Base-by-base conservation (phyloP, 306 rosid species). In the Inga laurina region DNA sequence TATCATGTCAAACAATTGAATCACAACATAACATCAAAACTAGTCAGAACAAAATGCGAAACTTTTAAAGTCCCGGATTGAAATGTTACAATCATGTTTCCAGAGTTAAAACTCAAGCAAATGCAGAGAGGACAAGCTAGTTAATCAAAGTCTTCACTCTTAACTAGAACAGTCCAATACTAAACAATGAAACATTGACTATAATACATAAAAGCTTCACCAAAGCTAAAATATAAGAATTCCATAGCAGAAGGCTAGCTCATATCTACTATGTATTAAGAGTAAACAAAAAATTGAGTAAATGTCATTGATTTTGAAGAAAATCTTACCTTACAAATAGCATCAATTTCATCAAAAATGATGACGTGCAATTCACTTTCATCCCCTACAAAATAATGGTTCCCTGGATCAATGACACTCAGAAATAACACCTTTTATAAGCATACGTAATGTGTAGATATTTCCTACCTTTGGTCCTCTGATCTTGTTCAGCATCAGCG, bases 401-500 rank as follows among this genome's bases (percentile, higher is more conserved):
- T 27, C 30, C 30, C 30, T 27, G 30, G 30, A 27, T 27, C 30
- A 88, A 79, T 46, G 6, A 39, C 43, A 39, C 43, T 39, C 71
- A 67, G 77, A 80, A 87, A 80, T 46, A 78, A 78, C 41, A 34
- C 59, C 24, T 30, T 27, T 27, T 74, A 76, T 39, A 72, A 78
- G 80, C 75, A 61, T 37, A 39, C 43, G 68, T 37, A 76, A 74
- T 51, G 76, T 10, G 35, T 87, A 69, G 81, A 69, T 80, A 71
- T 78, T 62, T 84, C 85, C 88, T 88, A 91, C 99, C 99, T 61
- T 32, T 90, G 82, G 90, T 59, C 87, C 91, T 94, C 83, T 97
- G 98, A 79, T 97, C 99, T 73, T 87, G 92, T 87, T 97, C 99
- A 74, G 99, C 99, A 92, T 97, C 99, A 56, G 98, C 97, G 89